Base-by-base conservation (phyloP, 345 rosid species). In the Euclidium syriacum region DNA sequence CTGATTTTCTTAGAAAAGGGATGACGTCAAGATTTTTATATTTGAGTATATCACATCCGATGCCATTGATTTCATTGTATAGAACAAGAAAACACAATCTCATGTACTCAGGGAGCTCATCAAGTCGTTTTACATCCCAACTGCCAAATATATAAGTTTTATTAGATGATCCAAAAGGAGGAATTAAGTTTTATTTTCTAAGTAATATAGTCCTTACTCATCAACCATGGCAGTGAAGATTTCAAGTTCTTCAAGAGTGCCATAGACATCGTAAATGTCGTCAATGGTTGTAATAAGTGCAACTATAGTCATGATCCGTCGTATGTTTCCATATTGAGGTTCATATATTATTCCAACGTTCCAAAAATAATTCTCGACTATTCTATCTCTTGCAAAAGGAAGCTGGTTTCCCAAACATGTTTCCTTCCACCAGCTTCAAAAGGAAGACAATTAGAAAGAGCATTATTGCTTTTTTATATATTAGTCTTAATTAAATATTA, bases 331-430 rank as follows among this genome's bases (percentile, higher is more conserved):
- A 29, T 18, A 67, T 8, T 70, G 35, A 1, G 83, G 82, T 57
- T 82, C 79, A n/a, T 34, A 57, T n/a, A 64, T 40, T n/a, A 59
- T 15, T 9, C 68, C 79, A 17, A 62, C 10, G 0, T 11, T 30
- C 81, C 81, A 77, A 57, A 75, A 72, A 44, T 72, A 79, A 20
- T 67, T 6, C 57, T 82, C 84, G 0, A 74, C 65, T 0, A 71
- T 17, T 51, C 79, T 61, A 18, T 79, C 82, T 32, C 82, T 62
- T 10, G 22, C 70, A 40, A 48, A 79, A 0, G 77, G 67, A 1
- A 79, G 64, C 65, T 68, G 75, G 1, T 7, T 42, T 6, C 61
- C 1, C 10, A 75, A 35, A 10, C 75, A 48, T 39, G 75, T 54
- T 0, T 66, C 64, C 24, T 47, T 55, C 79, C 81, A 71, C 80